Base-by-base conservation (phyloP, 2,329 filamentous ascomycete species). In the Fusarium marasasianum region DNA sequence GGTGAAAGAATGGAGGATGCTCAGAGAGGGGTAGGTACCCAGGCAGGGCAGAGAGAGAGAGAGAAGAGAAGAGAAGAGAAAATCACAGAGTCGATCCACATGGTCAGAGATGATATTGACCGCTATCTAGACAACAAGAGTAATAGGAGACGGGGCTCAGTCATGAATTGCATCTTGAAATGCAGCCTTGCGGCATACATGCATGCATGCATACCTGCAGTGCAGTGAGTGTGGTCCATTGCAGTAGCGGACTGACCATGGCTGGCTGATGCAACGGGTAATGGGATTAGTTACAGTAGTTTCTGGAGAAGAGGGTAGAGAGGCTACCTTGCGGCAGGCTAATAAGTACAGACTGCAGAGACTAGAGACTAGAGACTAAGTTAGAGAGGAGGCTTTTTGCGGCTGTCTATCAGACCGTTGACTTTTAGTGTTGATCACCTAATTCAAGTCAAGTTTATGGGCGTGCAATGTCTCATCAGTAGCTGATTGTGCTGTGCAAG, bases 191-290 rank as follows among this genome's bases (percentile, higher is more conserved):
- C 29, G 38, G 53, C 38, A 56, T 55, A 22, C 22, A 31, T 50
- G 12, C 15, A 37, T 26, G 18, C 15, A 31, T 50, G 24, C 24
- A 26, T 26, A 17, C 44, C 26, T 11, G 17, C 20, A 48, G 45
- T 22, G 33, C 29, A 33, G 47, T 50, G 47, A 26, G 24, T 26
- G 24, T 50, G 47, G 29, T 33, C 47, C 47, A 50, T 7, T 50
- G 33, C 38, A 53, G 61, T 31, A 50, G 26, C 38, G 41, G 24
- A 41, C 33, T 22, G 45, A n/a, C 35, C 29, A 68, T 60, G 62
- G 65, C 66, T 69, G 63, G 64, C 51, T 65, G 66, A 67, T 37
- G 20, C 10, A 22, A 54, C 40, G 37, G 59, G 43, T 17, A 37
- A 57, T 26, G 43, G 43, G 33, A 12, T 29, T 54, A 38, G 31